Conservation (phyloP, 306 rosid genomes). For the Trichosanthes cucumerina region DNA sequence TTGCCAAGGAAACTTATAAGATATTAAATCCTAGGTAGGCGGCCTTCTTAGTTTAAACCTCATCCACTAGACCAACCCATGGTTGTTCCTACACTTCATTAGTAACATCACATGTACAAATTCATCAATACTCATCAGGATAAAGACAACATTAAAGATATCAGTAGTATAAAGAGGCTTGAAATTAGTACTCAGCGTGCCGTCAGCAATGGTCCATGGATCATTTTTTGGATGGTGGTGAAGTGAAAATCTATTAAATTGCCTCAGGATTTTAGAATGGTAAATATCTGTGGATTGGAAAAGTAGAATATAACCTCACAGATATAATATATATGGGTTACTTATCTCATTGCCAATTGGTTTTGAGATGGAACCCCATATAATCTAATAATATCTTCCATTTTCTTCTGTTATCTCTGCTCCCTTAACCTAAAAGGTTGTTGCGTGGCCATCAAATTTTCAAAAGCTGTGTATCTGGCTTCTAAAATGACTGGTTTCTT, state of each 20-base stretch:
- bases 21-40: not conserved
- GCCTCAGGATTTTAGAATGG: not conserved
- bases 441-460: not conserved
- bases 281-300: too few species aligned
- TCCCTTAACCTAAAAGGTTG: not conserved
- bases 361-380: too few species aligned
- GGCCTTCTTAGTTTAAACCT: not conserved
- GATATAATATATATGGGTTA: too few species aligned
- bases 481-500: slow-evolving; percentile 13
- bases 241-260: not conserved
- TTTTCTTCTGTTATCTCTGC: not conserved
- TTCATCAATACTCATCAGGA: not conserved
- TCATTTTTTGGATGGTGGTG: not conserved
- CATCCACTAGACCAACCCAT: not conserved
- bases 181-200: not conserved
- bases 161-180: not conserved
- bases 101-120: not conserved
- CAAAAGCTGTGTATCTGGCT: not conserved
- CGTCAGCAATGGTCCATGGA: not conserved
- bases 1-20: not conserved
- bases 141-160: not conserved
- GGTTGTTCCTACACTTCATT: not conserved
- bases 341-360: too few species aligned
- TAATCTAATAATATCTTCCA: too few species aligned
- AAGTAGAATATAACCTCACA: too few species aligned